Conservation (phyloP, 2,329 filamentous ascomycete species). For the Cordyceps pruinosa region DNA sequence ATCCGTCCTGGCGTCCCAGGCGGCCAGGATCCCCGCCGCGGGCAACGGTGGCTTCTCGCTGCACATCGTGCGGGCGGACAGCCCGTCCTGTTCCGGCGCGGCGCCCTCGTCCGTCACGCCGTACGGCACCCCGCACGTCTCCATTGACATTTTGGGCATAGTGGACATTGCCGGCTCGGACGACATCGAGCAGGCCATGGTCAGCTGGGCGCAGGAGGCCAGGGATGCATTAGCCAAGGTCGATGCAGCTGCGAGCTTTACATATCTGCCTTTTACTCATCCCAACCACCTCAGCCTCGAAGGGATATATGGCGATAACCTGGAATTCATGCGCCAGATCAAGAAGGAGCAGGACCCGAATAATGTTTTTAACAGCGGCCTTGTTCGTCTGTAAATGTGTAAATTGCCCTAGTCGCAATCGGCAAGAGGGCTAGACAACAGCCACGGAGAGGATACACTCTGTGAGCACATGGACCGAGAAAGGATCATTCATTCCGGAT, state of each 20-base stretch:
- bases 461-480: not conserved
- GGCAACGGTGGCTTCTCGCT: constrained; percentile 16
- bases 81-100: constrained; percentile 5
- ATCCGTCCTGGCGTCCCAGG: constrained; percentile 21
- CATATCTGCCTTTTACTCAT: constrained; percentile 26
- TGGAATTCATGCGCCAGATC: constrained; percentile 18
- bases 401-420: not conserved
- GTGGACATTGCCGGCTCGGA: constrained; percentile 13
- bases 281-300: constrained; percentile 21
- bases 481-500: not conserved
- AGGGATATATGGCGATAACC: constrained; percentile 25
- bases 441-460: not conserved
- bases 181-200: constrained; percentile 19
- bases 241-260: constrained; percentile 21
- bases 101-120: constrained; percentile 24
- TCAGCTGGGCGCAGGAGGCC: constrained; percentile 21
- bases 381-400: not conserved
- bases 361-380: constrained; percentile 26
- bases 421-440: too few species aligned
- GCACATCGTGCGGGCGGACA: constrained; percentile 3
- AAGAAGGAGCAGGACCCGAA: constrained; percentile 28
- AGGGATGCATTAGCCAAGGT: constrained; percentile 18
- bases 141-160: constrained; percentile 29
- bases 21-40: constrained; percentile 17
- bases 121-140: constrained; percentile 25